A percentile compares a stretch with the other conserved stretches of the same genome.
These are phyloP conservation scores for Trametes gibbosa DNA, from an alignment of 768 basidiomycete genomes.

Conservation along the genomic window DNA sequence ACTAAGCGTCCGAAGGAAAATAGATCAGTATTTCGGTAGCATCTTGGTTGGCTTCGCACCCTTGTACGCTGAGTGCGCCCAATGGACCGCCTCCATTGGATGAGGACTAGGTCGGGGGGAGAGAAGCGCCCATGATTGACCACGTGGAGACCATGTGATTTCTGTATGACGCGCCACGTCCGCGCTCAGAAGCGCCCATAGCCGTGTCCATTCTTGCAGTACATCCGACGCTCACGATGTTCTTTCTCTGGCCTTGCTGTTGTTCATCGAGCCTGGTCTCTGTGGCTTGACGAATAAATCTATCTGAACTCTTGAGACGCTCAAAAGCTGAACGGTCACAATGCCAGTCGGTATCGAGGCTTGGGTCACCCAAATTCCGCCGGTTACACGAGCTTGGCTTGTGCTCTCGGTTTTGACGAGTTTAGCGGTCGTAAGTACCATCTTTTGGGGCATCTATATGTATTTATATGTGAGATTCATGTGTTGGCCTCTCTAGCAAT, in stretches of 20 bases:
- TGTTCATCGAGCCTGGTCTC: not conserved
- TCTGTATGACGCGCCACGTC: constrained; percentile 17
- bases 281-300: too few species aligned
- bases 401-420: constrained; percentile 75
- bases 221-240: constrained; percentile 8
- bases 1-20: too few species aligned
- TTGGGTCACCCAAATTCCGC: constrained; percentile 90
- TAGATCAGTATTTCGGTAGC: too few species aligned
- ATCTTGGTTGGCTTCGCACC: too few species aligned
- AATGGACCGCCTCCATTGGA: too few species aligned
- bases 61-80: too few species aligned
- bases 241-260: not conserved
- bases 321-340: not conserved
- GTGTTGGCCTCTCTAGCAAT: constrained; percentile 59
- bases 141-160: constrained; percentile 3
- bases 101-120: too few species aligned
- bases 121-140: too few species aligned
- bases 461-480: too few species aligned
- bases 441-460: not conserved
- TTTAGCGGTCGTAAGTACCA: constrained; percentile 74
- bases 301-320: too few species aligned
- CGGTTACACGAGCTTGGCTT: constrained; percentile 87
- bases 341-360: constrained; percentile 88
- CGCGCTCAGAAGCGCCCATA: constrained; percentile 8
- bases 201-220: not conserved